Conservation (phyloP, 2,329 filamentous ascomycete genomes). For the Fusarium dlaminii region DNA sequence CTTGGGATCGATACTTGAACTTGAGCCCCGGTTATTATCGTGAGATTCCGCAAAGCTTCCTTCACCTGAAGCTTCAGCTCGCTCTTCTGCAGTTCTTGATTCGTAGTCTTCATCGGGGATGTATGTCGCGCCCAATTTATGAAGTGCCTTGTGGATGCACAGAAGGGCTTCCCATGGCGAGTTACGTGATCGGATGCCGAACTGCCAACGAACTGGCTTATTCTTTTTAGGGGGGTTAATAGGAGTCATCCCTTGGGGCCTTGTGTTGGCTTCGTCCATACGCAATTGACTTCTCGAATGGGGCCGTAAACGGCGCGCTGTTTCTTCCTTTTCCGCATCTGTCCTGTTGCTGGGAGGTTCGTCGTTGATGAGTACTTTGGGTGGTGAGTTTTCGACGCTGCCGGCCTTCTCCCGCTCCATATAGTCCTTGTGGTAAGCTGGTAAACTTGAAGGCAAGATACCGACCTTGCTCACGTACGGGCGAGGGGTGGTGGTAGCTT, state of each 20-base stretch:
- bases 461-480: constrained; percentile 85
- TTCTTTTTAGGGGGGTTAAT: constrained; percentile 73
- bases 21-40: constrained; percentile 50
- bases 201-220: constrained; percentile 94
- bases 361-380: constrained; percentile 57
- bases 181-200: constrained; percentile 94
- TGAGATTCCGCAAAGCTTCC: constrained; percentile 55
- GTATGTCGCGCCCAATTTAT: constrained; percentile 90
- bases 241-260: constrained; percentile 71
- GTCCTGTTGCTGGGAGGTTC: constrained; percentile 63
- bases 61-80: constrained; percentile 48
- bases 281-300: constrained; percentile 78
- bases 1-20: constrained; percentile 59
- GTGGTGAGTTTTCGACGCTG: constrained; percentile 54
- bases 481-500: constrained; percentile 58
- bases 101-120: constrained; percentile 72
- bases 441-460: constrained; percentile 89
- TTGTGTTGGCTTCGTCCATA: constrained; percentile 69
- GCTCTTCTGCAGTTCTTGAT: constrained; percentile 56
- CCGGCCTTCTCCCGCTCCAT: constrained; percentile 77
- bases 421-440: constrained; percentile 88
- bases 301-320: constrained; percentile 82
- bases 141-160: constrained; percentile 92
- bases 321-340: constrained; percentile 82
- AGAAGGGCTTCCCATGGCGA: constrained; percentile 93